phyloP scores from a whole-genome alignment of 805 yeast species.

The Hanseniaspora opuntiae region DNA sequence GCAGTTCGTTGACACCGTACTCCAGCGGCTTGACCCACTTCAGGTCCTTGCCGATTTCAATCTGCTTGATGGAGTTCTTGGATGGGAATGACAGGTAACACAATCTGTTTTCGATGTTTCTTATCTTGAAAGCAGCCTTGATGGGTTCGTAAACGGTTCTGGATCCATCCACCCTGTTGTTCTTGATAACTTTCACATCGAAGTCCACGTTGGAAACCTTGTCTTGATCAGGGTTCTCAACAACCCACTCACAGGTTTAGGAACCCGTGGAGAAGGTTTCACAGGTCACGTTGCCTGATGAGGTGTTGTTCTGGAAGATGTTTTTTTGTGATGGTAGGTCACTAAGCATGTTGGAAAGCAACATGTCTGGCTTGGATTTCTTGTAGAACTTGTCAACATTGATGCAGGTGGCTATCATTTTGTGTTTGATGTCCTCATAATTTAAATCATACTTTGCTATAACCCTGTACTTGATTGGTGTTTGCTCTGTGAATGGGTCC shows the following conservation, averaged over 20 bases:
- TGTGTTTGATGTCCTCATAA: constrained; percentile 10
- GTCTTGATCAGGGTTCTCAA: constrained; percentile 29
- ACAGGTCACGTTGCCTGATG: background rate
- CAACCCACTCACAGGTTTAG: constrained; percentile 27
- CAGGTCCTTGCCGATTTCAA: constrained; percentile 27
- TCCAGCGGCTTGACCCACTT: constrained; percentile 34
- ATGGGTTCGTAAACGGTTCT: constrained; percentile 51
- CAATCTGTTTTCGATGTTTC: constrained; percentile 47
- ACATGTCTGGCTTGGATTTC: constrained; percentile 14
- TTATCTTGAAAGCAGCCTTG: constrained; percentile 46
- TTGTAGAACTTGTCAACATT: constrained; percentile 2
- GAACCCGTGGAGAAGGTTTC: background rate
- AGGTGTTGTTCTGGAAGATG: background rate
- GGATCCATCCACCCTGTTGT: constrained; percentile 32
- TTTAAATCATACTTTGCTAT: constrained; percentile 46
- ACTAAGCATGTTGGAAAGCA: constrained; percentile 28
- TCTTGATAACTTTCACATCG: constrained; percentile 36
- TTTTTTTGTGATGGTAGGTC: constrained; percentile 37
- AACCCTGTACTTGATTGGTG: constrained; percentile 64
- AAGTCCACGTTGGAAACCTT: constrained; percentile 30
- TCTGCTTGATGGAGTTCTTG: constrained; percentile 42
- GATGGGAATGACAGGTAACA: constrained; percentile 47
- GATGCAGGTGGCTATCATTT: background rate
- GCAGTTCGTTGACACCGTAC: constrained; percentile 50
- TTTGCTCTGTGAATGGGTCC: constrained; percentile 44